Evolutionary conservation across 2,329 filamentous ascomycete genomes (phyloP).

Genomic region (Exophiala xenobiotica): DNA sequence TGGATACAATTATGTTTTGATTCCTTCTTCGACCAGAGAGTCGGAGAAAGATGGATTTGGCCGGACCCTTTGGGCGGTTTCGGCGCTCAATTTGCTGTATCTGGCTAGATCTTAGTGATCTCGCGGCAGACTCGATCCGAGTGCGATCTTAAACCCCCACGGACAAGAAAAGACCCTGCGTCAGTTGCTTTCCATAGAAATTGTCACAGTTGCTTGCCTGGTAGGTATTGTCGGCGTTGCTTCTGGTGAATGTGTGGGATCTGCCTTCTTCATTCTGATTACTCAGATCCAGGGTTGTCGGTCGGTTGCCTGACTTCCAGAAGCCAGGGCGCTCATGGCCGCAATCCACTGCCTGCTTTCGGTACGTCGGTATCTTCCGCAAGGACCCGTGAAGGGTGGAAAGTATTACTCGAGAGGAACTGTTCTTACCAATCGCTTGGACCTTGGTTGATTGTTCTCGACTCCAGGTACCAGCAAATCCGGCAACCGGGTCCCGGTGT

Average conservation of each 20-base stretch:
- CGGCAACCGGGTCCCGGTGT: background rate
- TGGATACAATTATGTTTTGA: no score
- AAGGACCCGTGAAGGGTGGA: background rate
- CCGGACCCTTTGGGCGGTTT: background rate
- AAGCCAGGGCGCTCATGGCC: no score
- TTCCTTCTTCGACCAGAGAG: background rate
- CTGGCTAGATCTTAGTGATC: background rate
- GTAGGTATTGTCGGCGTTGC: background rate
- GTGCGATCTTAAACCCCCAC: no score
- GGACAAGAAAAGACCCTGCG: no score
- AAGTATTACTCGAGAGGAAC: background rate
- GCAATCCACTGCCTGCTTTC: no score
- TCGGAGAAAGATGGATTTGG: background rate
- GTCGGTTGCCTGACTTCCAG: no score
- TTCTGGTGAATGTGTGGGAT: background rate
- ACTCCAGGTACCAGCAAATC: no score
- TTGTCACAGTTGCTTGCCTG: no score
- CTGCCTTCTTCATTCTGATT: no score
- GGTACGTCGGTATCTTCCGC: background rate
- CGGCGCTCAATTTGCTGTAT: background rate
- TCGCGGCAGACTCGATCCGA: background rate
- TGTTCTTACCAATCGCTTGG: slow-evolving; percentile 1
- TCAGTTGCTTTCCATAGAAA: no score
- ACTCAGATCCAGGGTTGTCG: no score
- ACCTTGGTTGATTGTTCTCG: no score